Evolutionary conservation across 2,329 filamentous ascomycete genomes (phyloP).

Genomic region (Sphaerulina vaccinii): DNA sequence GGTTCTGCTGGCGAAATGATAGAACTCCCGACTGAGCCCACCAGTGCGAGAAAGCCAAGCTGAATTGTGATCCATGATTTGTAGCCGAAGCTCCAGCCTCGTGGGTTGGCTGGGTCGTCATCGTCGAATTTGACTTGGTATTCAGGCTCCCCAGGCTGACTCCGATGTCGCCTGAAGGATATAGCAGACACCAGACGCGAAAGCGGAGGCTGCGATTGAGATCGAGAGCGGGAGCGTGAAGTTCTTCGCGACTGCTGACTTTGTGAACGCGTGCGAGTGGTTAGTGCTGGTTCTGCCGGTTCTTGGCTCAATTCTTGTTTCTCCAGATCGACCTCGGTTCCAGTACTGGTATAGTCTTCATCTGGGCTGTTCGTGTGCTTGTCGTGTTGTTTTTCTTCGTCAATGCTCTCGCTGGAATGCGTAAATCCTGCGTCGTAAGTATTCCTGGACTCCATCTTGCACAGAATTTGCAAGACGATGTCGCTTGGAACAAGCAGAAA

Average conservation of each 20-base stretch:
- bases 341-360: neutral
- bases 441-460: constrained; percentile 6
- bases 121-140: constrained; percentile 34
- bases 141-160: constrained; percentile 16
- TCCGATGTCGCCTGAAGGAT: constrained; percentile 4
- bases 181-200: constrained; percentile 5
- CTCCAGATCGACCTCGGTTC: constrained; percentile 15
- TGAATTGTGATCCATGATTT: constrained; percentile 52
- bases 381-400: constrained; percentile 15
- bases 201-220: constrained; percentile 2
- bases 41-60: constrained; percentile 49
- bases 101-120: constrained; percentile 47
- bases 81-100: constrained; percentile 46
- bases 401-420: neutral
- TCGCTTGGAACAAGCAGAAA: no score
- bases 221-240: neutral
- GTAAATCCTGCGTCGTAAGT: neutral
- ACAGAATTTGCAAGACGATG: no score
- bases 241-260: neutral
- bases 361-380: constrained; percentile 2
- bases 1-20: constrained; percentile 51
- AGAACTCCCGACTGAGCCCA: constrained; percentile 42
- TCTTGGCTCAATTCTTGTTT: constrained; percentile 15
- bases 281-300: neutral
- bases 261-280: neutral